Base-by-base conservation (phyloP, 257 asterid genomes). In the Oldenlandia corymbosa region DNA sequence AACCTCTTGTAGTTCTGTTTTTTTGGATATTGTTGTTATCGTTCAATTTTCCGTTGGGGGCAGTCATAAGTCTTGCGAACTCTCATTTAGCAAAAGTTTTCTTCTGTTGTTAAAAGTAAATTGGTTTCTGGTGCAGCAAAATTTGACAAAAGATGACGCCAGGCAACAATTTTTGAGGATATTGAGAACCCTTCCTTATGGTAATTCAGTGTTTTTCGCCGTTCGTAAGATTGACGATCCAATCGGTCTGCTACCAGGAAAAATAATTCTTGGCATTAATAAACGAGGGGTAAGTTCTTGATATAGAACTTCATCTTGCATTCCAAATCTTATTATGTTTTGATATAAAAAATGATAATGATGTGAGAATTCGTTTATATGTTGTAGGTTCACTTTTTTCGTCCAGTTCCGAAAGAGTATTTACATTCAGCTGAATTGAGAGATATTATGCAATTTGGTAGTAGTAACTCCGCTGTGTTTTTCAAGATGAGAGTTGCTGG, bases 401-500 rank as follows among this genome's bases (percentile, higher is more conserved):
- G 99, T 31, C 99, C 99, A 30, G 93, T 88, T 76, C 99, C 99
- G 27, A 93, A 90, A 74, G 99, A 93, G 69, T 93, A 93, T 70
- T 80, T 93, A 65, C 99, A 93, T 73, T 93, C 99, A 37, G 97
- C 99, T 71, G 99, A 93, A 79, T 70, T 93, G 54, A 88, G 97
- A 76, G 99, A 93, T 82, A 93, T 93, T 70, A 93, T 93, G 99
- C 99, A 93, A 75, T 93, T 93, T 67, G 99, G 99, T 50, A 93
- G 99, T 81, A 93, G 99, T 64, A 90, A 93, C 57, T 81, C 96
- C 70, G 99, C 99, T 65, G 96, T 93, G 45, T 93, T 93, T 78
- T 93, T 93, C 76, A 93, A 93, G 84, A 93, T 93, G 99, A 84
- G 99, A 67, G 99, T 93, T 80, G 99, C 99, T 66, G 97, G 97